Evolutionary conservation across 2,329 filamentous ascomycete species (phyloP).

Genomic region (Scytalidium sp.): DNA sequence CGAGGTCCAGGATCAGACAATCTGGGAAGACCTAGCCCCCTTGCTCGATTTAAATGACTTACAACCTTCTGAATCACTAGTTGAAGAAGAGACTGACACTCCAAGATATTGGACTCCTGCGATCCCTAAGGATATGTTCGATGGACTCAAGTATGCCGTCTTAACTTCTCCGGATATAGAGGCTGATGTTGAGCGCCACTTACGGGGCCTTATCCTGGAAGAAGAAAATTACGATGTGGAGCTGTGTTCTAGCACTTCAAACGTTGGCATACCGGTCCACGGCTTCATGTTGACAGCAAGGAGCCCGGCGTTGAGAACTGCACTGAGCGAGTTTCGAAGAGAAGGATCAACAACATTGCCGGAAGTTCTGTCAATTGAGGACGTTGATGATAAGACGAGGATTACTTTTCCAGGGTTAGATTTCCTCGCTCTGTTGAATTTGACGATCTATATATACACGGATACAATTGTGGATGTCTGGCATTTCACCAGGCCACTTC

Average conservation of each 20-base stretch:
- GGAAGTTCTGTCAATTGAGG: slow-evolving; percentile 58
- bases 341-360: slow-evolving; percentile 52
- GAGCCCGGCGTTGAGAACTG: slow-evolving; percentile 64
- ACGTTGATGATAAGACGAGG: slow-evolving; percentile 44
- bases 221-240: slow-evolving; percentile 34
- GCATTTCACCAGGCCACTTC: slow-evolving; percentile 67
- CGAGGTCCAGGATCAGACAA: slow-evolving; percentile 57
- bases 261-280: slow-evolving; percentile 75
- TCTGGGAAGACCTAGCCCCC: slow-evolving; percentile 72
- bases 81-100: slow-evolving; percentile 33
- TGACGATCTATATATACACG: slow-evolving; percentile 77
- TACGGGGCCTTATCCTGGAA: slow-evolving; percentile 36
- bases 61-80: slow-evolving; percentile 37
- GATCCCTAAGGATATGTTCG: slow-evolving; percentile 50
- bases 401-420: slow-evolving; percentile 71
- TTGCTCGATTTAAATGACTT: slow-evolving; percentile 68
- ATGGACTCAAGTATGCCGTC: slow-evolving; percentile 47
- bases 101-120: slow-evolving; percentile 39
- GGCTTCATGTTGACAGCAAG: slow-evolving; percentile 75
- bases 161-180: slow-evolving; percentile 66
- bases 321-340: slow-evolving; percentile 55
- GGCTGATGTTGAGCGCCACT: slow-evolving; percentile 52
- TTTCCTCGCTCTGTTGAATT: slow-evolving; percentile 73
- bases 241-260: slow-evolving; percentile 60
- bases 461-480: slow-evolving; percentile 82